Percentiles rank a stretch among this genome's conserved stretches.
These are phyloP conservation scores for Bauhinia variegata DNA, from an alignment of 306 rosid genomes.

Conservation along the genomic window DNA sequence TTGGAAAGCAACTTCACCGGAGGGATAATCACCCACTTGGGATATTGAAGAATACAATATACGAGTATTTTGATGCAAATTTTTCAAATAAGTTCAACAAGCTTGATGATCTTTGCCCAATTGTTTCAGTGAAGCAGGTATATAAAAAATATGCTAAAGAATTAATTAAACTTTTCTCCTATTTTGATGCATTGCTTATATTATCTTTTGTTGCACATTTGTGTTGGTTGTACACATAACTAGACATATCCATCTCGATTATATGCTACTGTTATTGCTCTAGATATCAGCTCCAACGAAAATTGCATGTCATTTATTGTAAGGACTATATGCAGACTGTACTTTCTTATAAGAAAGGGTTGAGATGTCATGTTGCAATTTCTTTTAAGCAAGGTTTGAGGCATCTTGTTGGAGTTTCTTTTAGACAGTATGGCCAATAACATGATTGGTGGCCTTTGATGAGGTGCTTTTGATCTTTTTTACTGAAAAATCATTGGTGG, in stretches of 20 bases:
- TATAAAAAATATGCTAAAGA: neutral
- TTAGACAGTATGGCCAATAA: neutral
- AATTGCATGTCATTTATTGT: neutral
- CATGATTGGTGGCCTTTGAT: slow-evolving; percentile 8
- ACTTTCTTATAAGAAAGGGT: too few relatives aligned
- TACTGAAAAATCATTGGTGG: neutral
- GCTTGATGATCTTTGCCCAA: slow-evolving; percentile 80
- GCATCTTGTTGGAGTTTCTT: slow-evolving; percentile 2
- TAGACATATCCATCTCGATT: neutral
- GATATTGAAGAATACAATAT: slow-evolving; percentile 82
- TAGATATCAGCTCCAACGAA: slow-evolving; percentile 9
- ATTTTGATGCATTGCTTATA: slow-evolving; percentile 12
- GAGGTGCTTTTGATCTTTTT: neutral
- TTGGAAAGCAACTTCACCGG: slow-evolving; percentile 93
- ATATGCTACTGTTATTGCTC: slow-evolving; percentile 1
- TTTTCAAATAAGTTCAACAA: slow-evolving; percentile 78
- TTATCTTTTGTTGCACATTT: slow-evolving; percentile 16
- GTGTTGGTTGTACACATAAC: neutral
- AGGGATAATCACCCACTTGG: slow-evolving; percentile 92
- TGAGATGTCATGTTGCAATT: too few relatives aligned
- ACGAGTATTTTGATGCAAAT: slow-evolving; percentile 74
- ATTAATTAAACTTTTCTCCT: slow-evolving; percentile 11
- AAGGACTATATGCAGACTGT: neutral
- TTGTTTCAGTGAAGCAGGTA: slow-evolving; percentile 88
- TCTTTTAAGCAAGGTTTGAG: neutral